A percentile compares a stretch with the other conserved stretches of the same genome.
Conservation (phyloP, 2,329 filamentous ascomycete species). For the Cryphonectria japonica region DNA sequence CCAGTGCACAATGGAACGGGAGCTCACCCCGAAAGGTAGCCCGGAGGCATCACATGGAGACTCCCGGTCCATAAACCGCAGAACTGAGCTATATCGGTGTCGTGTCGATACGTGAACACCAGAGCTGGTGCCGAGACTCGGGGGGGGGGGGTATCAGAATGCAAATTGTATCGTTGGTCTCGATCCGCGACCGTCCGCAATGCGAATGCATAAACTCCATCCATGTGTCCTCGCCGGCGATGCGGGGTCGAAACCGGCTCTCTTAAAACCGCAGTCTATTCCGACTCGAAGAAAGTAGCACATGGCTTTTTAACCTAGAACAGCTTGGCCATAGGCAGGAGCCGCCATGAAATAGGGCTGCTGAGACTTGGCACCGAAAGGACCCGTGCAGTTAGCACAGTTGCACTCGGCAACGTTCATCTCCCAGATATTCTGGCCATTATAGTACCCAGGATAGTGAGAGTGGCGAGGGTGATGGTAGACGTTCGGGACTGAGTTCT, state of each 20-base stretch:
- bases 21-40: conserved; percentile 6
- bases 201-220: conserved; percentile 26
- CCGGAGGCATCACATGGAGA: neutral
- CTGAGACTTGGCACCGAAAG: conserved; percentile 47
- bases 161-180: conserved; percentile 30
- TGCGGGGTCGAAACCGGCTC: conserved; percentile 4
- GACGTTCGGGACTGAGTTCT: conserved; percentile 39
- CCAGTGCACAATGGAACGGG: neutral
- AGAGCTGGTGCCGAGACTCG: conserved; percentile 25
- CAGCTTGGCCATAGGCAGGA: conserved; percentile 57
- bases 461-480: conserved; percentile 48
- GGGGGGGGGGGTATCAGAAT: conserved; percentile 30
- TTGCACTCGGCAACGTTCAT: conserved; percentile 53
- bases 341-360: conserved; percentile 50
- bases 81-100: neutral
- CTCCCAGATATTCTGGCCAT: conserved; percentile 55
- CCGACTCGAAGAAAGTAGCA: neutral
- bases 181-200: conserved; percentile 29
- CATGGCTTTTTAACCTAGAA: conserved; percentile 49
- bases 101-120: conserved; percentile 4
- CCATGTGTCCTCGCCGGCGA: conserved; percentile 17
- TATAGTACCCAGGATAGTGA: conserved; percentile 49
- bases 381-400: conserved; percentile 50
- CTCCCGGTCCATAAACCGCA: neutral
- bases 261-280: neutral